Evolutionary conservation across 1,139 yeast species (phyloP).

Genomic region (Insectozyma bohioensis): DNA sequence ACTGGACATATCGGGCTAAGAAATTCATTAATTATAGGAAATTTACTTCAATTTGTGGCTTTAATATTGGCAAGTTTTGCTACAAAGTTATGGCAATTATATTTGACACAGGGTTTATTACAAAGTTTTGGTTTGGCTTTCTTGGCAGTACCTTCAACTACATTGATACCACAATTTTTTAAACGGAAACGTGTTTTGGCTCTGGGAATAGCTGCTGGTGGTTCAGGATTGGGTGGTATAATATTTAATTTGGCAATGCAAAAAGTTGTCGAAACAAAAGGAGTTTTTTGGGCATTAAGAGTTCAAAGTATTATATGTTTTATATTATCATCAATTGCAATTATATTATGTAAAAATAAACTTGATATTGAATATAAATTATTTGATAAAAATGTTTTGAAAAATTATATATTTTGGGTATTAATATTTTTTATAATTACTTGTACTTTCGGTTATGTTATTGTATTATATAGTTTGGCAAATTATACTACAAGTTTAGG

Average conservation of each 20-base stretch:
- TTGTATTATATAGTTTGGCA: slow-evolving; percentile 43
- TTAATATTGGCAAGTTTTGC: slow-evolving; percentile 56
- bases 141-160: slow-evolving; percentile 41
- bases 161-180: slow-evolving; percentile 54
- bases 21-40: slow-evolving; percentile 39
- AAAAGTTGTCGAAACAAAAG: slow-evolving; percentile 24
- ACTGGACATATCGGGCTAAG: slow-evolving; percentile 43
- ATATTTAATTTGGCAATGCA: slow-evolving; percentile 42
- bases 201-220: slow-evolving; percentile 56
- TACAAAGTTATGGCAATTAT: slow-evolving; percentile 51
- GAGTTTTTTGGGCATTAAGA: slow-evolving; percentile 37
- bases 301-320: slow-evolving; percentile 38
- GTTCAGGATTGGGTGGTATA: slow-evolving; percentile 66
- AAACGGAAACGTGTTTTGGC: slow-evolving; percentile 55
- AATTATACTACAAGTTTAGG: slow-evolving; percentile 48
- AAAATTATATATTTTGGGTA: slow-evolving; percentile 32
- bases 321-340: slow-evolving; percentile 32
- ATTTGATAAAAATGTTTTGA: slow-evolving; percentile 29
- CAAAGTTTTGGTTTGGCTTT: slow-evolving; percentile 51
- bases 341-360: slow-evolving; percentile 24
- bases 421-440: slow-evolving; percentile 32
- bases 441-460: slow-evolving; percentile 48
- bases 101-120: slow-evolving; percentile 51
- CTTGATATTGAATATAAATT: slow-evolving; percentile 33
- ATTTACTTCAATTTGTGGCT: slow-evolving; percentile 49